Base-by-base conservation (phyloP, 352 stramenopile genomes). In the Thalassiosira livingstoniorum region DNA sequence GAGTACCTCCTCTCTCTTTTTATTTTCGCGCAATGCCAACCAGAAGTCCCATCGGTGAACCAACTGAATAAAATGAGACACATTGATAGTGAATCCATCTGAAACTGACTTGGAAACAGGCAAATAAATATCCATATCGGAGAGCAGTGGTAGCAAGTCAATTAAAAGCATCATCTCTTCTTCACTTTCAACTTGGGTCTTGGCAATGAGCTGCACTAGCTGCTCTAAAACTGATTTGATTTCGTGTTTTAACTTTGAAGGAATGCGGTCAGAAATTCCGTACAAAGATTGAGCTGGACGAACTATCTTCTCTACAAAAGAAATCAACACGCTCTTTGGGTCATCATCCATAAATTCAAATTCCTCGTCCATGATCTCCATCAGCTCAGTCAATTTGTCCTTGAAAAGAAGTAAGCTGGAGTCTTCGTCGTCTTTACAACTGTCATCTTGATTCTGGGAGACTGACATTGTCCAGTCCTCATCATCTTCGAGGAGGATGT, bases 401-500 rank as follows among this genome's bases (percentile, higher is more conserved):
- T 47, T 29, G 13, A 64, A 31, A 29, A 54, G 25, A 37, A 51
- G 2, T 11, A 66, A 47, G 23, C 39, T 31, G 21, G 34, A 4
- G 13, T 5, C 13, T 63, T 23, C n/a, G n/a, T 63, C 39, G 3
- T 4, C 10, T 31, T 39, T 63, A 5, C 34, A 21, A 21, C 3
- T 10, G 2, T 35, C 27, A 13, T 66, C 31, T 29, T 66, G 34
- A 11, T 31, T 31, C 4, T 5, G 29, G 43, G 32, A 15, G n/a
- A 21, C 47, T 66, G 58, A 66, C 3, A 42, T 66, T 2, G 29
- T 21, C 65, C 45, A 74, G 13, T 11, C 13, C n/a, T 71, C 37
- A 7, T 39, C 53, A 70, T 78, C 69, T 60, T 78, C 69, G 42
- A 78, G 29, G 2, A 78, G 35, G 2, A 78, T 60, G 53, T 78